Percentiles rank a stretch among this genome's conserved stretches.
These are phyloP conservation scores for Bauhinia variegata DNA, from an alignment of 306 rosid genomes.

Conservation along the genomic window DNA sequence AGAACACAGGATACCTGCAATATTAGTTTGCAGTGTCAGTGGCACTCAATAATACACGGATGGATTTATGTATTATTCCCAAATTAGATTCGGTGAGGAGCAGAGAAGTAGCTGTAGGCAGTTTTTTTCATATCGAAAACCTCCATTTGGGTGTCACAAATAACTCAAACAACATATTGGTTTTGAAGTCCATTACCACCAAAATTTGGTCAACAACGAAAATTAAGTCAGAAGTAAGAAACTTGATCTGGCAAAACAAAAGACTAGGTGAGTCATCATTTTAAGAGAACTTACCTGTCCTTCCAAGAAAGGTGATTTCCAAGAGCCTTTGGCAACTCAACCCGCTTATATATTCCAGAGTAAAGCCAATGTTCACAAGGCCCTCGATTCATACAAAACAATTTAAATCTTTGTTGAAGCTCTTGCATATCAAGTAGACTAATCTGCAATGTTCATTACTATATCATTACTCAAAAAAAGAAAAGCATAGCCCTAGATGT, in stretches of 20 bases:
- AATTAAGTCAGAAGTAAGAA: constrained; percentile 21
- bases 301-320: constrained; percentile 97
- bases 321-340: constrained; percentile 86
- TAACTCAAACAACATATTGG: constrained; percentile 18
- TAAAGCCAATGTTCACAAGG: constrained; percentile 87
- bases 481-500: neutral
- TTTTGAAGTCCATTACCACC: constrained; percentile 25
- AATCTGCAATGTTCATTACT: constrained; percentile 55
- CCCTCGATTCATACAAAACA: constrained; percentile 62
- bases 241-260: constrained; percentile 29
- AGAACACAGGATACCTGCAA: constrained; percentile 87
- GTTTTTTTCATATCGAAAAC: too few species aligned
- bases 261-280: constrained; percentile 1
- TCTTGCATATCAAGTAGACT: constrained; percentile 94
- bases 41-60: constrained; percentile 16
- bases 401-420: constrained; percentile 83
- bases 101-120: too few species aligned
- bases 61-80: constrained; percentile 19
- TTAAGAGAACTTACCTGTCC: constrained; percentile 66
- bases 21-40: constrained; percentile 34
- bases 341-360: constrained; percentile 66
- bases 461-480: constrained; percentile 31
- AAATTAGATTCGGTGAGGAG: too few species aligned
- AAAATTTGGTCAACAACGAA: constrained; percentile 3
- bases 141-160: neutral